These are phyloP conservation scores for Wallacemonas collosoma DNA, from an alignment of 208 protist genomes.

Conservation along the genomic window DNA sequence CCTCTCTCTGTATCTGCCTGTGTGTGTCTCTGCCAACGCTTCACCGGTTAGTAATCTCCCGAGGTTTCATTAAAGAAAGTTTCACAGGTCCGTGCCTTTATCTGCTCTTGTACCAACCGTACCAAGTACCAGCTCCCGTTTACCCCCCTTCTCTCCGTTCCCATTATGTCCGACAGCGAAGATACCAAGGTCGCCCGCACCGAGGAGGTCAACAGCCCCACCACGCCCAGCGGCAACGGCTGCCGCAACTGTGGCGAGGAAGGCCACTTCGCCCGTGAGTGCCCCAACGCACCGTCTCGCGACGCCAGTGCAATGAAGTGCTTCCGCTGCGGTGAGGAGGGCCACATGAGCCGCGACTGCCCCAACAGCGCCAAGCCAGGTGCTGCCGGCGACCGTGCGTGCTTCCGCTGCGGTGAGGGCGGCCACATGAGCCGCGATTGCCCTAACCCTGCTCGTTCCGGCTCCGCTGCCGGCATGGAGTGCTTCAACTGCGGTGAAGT, in stretches of 20 bases:
- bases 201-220: slow-evolving; percentile 25
- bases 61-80: neutral
- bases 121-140: neutral
- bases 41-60: neutral
- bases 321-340: slow-evolving; percentile 76
- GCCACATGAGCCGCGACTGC: slow-evolving; percentile 89
- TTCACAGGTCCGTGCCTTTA: slow-evolving; percentile 5
- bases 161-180: slow-evolving; percentile 40
- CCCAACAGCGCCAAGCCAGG: slow-evolving; percentile 61
- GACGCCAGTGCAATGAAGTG: slow-evolving; percentile 65
- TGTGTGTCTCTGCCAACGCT: neutral
- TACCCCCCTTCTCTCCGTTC: slow-evolving; percentile 4
- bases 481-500: slow-evolving; percentile 80
- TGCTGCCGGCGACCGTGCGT: slow-evolving; percentile 60
- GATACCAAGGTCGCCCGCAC: slow-evolving; percentile 28
- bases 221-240: slow-evolving; percentile 30
- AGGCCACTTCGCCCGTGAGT: slow-evolving; percentile 86
- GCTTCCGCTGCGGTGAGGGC: slow-evolving; percentile 76
- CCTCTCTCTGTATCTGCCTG: no score
- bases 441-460: slow-evolving; percentile 58
- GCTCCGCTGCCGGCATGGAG: slow-evolving; percentile 36
- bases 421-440: slow-evolving; percentile 90
- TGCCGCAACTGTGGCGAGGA: slow-evolving; percentile 85
- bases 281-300: slow-evolving; percentile 38
- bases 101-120: neutral